phyloP scores from a whole-genome alignment of 108 stramenopile species.

The Nitzschia sp. region DNA sequence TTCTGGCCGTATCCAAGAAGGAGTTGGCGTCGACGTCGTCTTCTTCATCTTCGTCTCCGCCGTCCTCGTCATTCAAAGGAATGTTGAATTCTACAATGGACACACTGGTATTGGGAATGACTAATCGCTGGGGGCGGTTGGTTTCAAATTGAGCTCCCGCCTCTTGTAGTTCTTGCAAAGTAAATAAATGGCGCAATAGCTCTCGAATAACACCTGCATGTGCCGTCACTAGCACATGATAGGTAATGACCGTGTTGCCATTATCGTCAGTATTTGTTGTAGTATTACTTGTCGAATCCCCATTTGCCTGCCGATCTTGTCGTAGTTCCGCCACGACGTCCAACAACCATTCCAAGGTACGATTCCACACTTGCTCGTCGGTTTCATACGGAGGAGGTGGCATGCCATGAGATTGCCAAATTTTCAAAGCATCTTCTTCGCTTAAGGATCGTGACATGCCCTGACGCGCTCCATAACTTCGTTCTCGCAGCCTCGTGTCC shows the following conservation, averaged over 20 bases:
- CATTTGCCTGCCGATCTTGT: neutral
- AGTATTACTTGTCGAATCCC: neutral
- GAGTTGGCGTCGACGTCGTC: neutral
- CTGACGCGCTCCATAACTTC: slow-evolving; percentile 57
- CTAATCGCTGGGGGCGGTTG: slow-evolving; percentile 11
- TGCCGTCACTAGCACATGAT: slow-evolving; percentile 51
- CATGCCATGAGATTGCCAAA: slow-evolving; percentile 5
- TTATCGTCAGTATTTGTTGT: neutral
- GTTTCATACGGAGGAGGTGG: slow-evolving; percentile 48
- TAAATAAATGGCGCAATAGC: slow-evolving; percentile 46
- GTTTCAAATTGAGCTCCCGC: slow-evolving; percentile 6
- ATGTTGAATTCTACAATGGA: slow-evolving; percentile 22
- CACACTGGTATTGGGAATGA: slow-evolving; percentile 36
- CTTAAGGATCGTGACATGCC: slow-evolving; percentile 38
- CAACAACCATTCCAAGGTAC: slow-evolving; percentile 47
- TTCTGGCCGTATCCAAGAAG: neutral
- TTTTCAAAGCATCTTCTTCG: slow-evolving; percentile 27
- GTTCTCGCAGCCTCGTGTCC: slow-evolving; percentile 49
- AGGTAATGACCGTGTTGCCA: slow-evolving; percentile 19
- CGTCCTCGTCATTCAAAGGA: neutral
- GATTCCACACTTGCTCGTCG: slow-evolving; percentile 53
- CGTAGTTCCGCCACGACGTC: slow-evolving; percentile 34
- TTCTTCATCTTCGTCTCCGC: neutral
- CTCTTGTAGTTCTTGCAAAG: slow-evolving; percentile 23
- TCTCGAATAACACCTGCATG: slow-evolving; percentile 59